Evolutionary conservation across 257 asterid species (phyloP).

Genomic region (Gentiana dahurica): DNA sequence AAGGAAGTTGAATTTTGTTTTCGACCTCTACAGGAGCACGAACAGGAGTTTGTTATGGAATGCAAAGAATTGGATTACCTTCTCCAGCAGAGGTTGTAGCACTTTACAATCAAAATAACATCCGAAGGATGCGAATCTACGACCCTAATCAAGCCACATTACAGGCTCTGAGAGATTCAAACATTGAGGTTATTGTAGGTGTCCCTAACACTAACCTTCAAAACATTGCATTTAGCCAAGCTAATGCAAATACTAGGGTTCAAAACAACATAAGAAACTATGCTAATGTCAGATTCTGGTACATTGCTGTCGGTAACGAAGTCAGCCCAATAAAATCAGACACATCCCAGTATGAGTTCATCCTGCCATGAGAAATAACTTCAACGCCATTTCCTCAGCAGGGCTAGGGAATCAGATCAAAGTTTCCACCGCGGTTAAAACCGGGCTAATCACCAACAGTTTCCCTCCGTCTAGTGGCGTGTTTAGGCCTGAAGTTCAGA

Average conservation of each 20-base stretch:
- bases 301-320: conserved; percentile 55
- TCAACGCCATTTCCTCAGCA: conserved; percentile 12
- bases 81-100: conserved; percentile 19
- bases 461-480: conserved; percentile 16
- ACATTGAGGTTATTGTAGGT: conserved; percentile 21
- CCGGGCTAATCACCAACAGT: conserved; percentile 12
- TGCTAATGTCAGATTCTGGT: conserved; percentile 23
- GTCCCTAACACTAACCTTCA: conserved; percentile 24
- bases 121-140: conserved; percentile 23
- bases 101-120: conserved; percentile 17
- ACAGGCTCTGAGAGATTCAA: conserved; percentile 20
- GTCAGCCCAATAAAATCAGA: conserved; percentile 19
- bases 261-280: conserved; percentile 38
- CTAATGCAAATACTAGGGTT: conserved; percentile 45
- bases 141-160: conserved; percentile 21
- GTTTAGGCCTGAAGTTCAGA: conserved; percentile 9
- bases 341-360: conserved; percentile 19
- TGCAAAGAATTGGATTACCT: conserved; percentile 12
- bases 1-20: no score
- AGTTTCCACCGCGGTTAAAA: conserved; percentile 28
- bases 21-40: conserved; percentile 13
- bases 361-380: conserved; percentile 22
- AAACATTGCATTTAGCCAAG: conserved; percentile 26
- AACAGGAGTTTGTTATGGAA: conserved; percentile 22
- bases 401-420: conserved; percentile 20